These are phyloP conservation scores for Tuber borchii DNA, from an alignment of 495 filamentous ascomycete species.

Conservation along the genomic window DNA sequence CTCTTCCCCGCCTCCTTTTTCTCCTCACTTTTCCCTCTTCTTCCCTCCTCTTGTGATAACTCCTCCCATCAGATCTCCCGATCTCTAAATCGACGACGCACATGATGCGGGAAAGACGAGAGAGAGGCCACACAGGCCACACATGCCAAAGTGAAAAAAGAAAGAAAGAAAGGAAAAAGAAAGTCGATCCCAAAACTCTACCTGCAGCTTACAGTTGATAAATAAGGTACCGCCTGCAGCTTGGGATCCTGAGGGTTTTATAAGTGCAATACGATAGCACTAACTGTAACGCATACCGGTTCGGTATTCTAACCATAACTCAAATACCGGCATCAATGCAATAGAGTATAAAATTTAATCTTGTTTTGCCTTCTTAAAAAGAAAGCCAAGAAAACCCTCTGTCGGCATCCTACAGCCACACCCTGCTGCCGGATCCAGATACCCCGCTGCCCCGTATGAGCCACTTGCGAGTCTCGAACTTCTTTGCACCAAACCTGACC, in stretches of 20 bases:
- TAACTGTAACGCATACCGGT: neutral
- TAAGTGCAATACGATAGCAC: neutral
- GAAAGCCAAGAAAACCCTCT: neutral
- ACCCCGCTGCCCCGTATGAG: neutral
- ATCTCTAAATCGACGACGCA: neutral
- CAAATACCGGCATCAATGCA: neutral
- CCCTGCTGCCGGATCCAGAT: neutral
- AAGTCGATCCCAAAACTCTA: conserved; percentile 12
- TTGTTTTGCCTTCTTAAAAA: too few species aligned
- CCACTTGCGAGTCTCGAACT: neutral
- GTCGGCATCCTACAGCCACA: neutral
- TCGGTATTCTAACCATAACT: neutral
- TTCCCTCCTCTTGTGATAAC: neutral
- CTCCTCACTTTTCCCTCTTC: neutral
- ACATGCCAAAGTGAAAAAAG: neutral
- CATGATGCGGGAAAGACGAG: neutral
- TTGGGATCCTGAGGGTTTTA: neutral
- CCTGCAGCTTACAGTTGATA: neutral
- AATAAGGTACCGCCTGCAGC: neutral
- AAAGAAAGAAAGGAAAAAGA: conserved; percentile 20
- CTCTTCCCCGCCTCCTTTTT: neutral
- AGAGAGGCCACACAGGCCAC: neutral
- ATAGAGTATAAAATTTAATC: neutral
- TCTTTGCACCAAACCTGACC: neutral
- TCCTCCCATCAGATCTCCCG: neutral